Evolutionary conservation across 768 basidiomycete species (phyloP).

Genomic region (Amanita inopinata): DNA sequence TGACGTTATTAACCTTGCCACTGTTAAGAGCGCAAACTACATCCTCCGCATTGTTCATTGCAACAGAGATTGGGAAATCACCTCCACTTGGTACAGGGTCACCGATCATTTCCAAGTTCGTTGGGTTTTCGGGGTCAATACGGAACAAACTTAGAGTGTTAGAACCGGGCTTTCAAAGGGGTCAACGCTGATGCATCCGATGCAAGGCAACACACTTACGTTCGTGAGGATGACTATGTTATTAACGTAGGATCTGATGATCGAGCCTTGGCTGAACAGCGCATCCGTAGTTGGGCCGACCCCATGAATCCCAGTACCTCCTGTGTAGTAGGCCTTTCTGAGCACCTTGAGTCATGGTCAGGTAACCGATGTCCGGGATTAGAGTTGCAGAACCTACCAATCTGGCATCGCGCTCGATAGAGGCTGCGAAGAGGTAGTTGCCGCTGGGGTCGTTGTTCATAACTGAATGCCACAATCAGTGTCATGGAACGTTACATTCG

Average conservation of each 20-base stretch:
- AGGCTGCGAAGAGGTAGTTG: no score
- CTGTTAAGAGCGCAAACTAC: slow-evolving; percentile 28
- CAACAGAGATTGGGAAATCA: slow-evolving; percentile 13
- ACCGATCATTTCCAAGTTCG: not conserved
- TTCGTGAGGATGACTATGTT: slow-evolving; percentile 25
- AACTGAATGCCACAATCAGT: no score
- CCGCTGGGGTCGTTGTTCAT: no score
- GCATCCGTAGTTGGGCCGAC: slow-evolving; percentile 26
- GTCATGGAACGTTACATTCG: no score
- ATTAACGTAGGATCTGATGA: slow-evolving; percentile 25
- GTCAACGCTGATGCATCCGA: not conserved
- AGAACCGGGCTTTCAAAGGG: slow-evolving; percentile 30
- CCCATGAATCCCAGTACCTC: slow-evolving; percentile 29
- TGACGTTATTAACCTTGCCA: no score
- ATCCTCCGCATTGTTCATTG: slow-evolving; percentile 23
- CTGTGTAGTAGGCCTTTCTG: no score
- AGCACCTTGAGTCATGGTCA: no score
- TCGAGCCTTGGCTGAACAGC: slow-evolving; percentile 31
- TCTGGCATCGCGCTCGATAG: no score
- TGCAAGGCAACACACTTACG: slow-evolving; percentile 10
- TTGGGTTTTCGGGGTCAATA: not conserved
- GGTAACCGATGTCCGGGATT: no score
- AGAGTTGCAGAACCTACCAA: no score
- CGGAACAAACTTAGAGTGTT: slow-evolving; percentile 24
- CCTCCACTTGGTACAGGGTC: not conserved